These are phyloP conservation scores for Monascus purpureus DNA, from an alignment of 495 filamentous ascomycete species.

Conservation along the genomic window DNA sequence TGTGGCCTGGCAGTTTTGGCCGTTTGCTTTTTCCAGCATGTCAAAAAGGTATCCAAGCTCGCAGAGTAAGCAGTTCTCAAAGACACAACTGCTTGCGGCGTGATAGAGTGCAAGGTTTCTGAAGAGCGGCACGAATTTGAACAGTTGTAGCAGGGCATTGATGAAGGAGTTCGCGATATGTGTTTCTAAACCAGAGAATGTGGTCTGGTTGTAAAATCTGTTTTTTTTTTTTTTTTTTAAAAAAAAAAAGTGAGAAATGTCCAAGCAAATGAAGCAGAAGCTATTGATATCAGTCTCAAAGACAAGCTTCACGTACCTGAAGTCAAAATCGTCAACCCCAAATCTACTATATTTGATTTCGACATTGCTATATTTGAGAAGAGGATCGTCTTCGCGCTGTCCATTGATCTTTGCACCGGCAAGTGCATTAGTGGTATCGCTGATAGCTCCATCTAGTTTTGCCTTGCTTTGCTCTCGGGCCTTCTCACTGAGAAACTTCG, in stretches of 20 bases:
- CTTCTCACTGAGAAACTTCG: slow-evolving; percentile 90
- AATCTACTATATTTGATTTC: slow-evolving; percentile 97
- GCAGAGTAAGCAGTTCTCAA: slow-evolving; percentile 75
- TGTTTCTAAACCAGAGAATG: slow-evolving; percentile 82
- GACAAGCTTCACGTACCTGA: slow-evolving; percentile 47
- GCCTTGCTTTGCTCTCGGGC: slow-evolving; percentile 50
- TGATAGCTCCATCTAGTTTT: slow-evolving; percentile 38
- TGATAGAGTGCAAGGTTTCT: slow-evolving; percentile 88
- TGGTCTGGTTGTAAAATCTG: slow-evolving; percentile 86
- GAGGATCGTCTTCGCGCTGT: slow-evolving; percentile 55
- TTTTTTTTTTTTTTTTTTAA: background rate
- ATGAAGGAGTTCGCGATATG: slow-evolving; percentile 94
- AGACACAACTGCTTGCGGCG: slow-evolving; percentile 66
- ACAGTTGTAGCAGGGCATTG: slow-evolving; percentile 82
- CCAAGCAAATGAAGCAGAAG: slow-evolving; percentile 3
- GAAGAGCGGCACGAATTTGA: slow-evolving; percentile 76
- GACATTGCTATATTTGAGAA: slow-evolving; percentile 73
- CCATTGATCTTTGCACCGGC: slow-evolving; percentile 45
- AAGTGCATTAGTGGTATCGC: slow-evolving; percentile 49
- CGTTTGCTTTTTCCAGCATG: slow-evolving; percentile 92
- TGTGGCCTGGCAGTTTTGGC: slow-evolving; percentile 90
- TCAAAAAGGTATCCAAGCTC: slow-evolving; percentile 94
- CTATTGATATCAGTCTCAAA: background rate
- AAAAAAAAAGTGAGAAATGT: background rate
- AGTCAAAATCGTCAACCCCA: slow-evolving; percentile 96